These are phyloP conservation scores for Bisporella sp. DNA, from an alignment of 2,329 filamentous ascomycete genomes.

Conservation along the genomic window DNA sequence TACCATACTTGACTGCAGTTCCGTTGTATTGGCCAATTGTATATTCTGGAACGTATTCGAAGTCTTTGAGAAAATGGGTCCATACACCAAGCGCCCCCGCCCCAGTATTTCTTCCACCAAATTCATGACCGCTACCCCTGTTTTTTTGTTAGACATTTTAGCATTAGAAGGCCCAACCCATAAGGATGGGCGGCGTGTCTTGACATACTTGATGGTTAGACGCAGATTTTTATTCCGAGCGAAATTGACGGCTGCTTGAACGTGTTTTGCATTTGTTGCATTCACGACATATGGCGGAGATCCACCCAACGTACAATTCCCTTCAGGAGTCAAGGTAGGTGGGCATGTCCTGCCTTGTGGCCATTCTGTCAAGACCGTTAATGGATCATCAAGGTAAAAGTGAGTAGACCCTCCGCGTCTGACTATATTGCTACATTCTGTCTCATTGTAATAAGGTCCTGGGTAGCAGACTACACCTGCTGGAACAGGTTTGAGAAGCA, in stretches of 20 bases:
- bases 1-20: constrained; percentile 21
- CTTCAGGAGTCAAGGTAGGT: not conserved
- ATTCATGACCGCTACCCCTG: not conserved
- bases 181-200: not conserved
- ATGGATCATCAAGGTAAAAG: not conserved
- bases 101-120: not conserved
- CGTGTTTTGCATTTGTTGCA: not conserved
- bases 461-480: not conserved
- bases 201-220: not conserved
- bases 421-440: not conserved
- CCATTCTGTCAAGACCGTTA: not conserved
- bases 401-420: not conserved
- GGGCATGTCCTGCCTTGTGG: not conserved
- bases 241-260: not conserved
- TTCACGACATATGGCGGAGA: not conserved
- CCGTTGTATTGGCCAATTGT: constrained; percentile 34
- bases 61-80: constrained; percentile 39
- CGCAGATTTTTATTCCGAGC: not conserved
- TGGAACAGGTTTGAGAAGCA: not conserved
- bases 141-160: not conserved
- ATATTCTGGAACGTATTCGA: constrained; percentile 34
- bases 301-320: not conserved
- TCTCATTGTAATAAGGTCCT: too few relatives aligned
- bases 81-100: constrained; percentile 39
- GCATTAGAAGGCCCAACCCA: not conserved